phyloP scores from a whole-genome alignment of 441 rosid species.

The Syzygium syzygioides region DNA sequence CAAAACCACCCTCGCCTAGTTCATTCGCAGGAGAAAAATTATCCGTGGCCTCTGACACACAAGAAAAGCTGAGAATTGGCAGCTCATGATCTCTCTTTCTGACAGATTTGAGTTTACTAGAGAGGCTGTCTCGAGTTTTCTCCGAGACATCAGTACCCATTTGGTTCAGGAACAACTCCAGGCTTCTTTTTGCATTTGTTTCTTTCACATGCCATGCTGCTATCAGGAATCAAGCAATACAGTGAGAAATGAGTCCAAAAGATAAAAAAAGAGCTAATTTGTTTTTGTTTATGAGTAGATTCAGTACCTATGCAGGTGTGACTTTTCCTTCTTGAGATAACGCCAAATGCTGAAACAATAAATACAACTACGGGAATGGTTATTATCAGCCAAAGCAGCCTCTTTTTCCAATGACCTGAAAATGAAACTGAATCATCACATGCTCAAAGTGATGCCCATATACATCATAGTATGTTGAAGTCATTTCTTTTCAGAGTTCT shows the following conservation, averaged over 20 bases:
- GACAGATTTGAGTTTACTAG: not conserved
- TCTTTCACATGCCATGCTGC: not conserved
- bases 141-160: not conserved
- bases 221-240: not conserved
- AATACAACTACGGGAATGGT: not conserved
- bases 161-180: not conserved
- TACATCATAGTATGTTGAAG: not conserved
- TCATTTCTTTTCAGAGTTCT: not conserved
- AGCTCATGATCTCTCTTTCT: not conserved
- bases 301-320: not conserved
- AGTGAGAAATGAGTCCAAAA: not conserved
- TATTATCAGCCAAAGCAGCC: not conserved
- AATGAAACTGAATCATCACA: not conserved
- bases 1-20: not conserved
- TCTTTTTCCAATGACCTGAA: not conserved
- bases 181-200: not conserved
- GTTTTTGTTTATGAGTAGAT: not conserved
- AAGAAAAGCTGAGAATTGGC: conserved; percentile 1
- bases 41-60: not conserved
- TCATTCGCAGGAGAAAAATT: not conserved
- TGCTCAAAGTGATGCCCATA: not conserved
- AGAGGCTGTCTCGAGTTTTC: not conserved
- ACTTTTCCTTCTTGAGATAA: not conserved
- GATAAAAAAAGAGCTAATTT: too few relatives aligned
- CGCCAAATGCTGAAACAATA: not conserved